Evolutionary conservation across 148 eudicot species (phyloP).

Genomic region (Rhododendron kiyosumense): DNA sequence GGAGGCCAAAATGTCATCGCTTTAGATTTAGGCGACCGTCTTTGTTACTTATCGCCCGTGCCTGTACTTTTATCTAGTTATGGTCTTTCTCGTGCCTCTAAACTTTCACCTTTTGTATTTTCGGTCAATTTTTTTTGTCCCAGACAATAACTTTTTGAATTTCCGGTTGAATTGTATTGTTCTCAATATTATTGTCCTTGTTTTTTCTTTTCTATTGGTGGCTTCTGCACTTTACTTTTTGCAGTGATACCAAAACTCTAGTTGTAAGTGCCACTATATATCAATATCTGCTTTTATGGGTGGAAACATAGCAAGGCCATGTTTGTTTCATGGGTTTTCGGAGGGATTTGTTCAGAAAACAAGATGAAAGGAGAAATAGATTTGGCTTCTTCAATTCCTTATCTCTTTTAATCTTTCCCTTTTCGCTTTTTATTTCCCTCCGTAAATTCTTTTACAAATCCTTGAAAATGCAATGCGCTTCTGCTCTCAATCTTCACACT

Average conservation of each 20-base stretch:
- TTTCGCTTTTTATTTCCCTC: not conserved
- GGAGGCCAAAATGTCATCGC: not conserved
- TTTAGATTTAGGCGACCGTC: not conserved
- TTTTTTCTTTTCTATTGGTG: not conserved
- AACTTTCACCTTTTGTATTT: not conserved
- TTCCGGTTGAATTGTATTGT: not conserved
- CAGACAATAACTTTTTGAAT: no score
- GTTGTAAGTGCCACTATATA: not conserved
- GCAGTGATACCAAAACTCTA: not conserved
- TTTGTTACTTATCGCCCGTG: not conserved
- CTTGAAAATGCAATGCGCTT: no score
- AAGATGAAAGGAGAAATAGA: not conserved
- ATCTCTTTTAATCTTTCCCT: no score
- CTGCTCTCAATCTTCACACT: no score
- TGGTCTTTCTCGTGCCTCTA: conserved; percentile 7
- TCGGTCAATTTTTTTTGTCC: no score
- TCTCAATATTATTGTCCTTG: not conserved
- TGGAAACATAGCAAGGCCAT: not conserved
- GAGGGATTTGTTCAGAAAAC: not conserved
- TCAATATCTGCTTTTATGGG: not conserved
- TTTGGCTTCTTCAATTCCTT: not conserved
- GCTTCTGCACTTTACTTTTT: not conserved
- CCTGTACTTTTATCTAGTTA: not conserved
- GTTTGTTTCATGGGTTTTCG: not conserved
- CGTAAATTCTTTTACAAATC: not conserved